Evolutionary conservation across 495 filamentous ascomycete genomes (phyloP).

Genomic region (Penicillium canariense): DNA sequence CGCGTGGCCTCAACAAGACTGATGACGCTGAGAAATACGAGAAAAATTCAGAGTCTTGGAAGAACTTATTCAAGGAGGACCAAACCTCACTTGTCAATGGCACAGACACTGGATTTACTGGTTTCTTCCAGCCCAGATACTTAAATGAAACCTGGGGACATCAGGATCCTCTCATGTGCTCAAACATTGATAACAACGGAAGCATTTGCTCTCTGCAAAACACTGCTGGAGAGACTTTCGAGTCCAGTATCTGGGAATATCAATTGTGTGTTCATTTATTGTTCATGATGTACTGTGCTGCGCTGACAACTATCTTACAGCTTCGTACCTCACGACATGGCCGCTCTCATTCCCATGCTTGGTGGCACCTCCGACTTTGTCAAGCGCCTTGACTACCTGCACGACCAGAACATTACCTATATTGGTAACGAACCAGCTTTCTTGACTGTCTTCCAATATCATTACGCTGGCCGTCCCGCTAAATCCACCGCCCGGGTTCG

Average conservation of each 20-base stretch:
- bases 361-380: slow-evolving; percentile 60
- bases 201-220: slow-evolving; percentile 64
- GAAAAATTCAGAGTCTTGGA: slow-evolving; percentile 60
- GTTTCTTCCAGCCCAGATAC: slow-evolving; percentile 66
- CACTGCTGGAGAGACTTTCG: slow-evolving; percentile 55
- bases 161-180: slow-evolving; percentile 55
- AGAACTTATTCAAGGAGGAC: slow-evolving; percentile 64
- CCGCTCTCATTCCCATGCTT: slow-evolving; percentile 54
- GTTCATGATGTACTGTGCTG: background rate
- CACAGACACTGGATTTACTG: slow-evolving; percentile 51
- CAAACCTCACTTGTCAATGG: slow-evolving; percentile 46
- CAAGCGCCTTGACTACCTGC: slow-evolving; percentile 63
- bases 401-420: slow-evolving; percentile 53
- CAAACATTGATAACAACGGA: slow-evolving; percentile 40
- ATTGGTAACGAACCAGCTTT: slow-evolving; percentile 12
- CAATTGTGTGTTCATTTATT: slow-evolving; percentile 49
- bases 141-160: slow-evolving; percentile 57
- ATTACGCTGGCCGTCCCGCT: slow-evolving; percentile 66
- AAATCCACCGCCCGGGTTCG: slow-evolving; percentile 46
- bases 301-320: slow-evolving; percentile 21
- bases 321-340: slow-evolving; percentile 72
- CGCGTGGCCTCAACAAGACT: slow-evolving; percentile 53
- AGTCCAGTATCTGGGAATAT: slow-evolving; percentile 72
- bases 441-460: slow-evolving; percentile 50
- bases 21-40: slow-evolving; percentile 61